These are phyloP conservation scores for Perilla frutescens DNA, from an alignment of 257 asterid species.

Conservation along the genomic window DNA sequence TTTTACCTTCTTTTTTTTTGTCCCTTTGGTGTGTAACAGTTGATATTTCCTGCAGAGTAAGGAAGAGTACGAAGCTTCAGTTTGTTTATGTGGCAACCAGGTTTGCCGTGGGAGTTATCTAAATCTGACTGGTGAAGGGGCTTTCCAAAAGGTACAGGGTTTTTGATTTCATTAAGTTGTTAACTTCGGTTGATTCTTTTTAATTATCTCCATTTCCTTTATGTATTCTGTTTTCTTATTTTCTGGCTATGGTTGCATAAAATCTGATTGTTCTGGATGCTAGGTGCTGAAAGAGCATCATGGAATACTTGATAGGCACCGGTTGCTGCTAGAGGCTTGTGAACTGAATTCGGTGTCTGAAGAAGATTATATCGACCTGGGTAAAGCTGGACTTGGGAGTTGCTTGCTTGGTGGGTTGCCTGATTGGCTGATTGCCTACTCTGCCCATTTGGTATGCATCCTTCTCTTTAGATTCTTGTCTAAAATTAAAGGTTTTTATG, in stretches of 20 bases:
- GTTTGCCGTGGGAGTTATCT: slow-evolving; percentile 99
- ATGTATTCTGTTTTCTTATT: not conserved
- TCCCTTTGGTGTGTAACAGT: slow-evolving; percentile 24
- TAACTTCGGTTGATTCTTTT: slow-evolving; percentile 11
- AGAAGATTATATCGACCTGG: slow-evolving; percentile 90
- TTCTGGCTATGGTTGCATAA: slow-evolving; percentile 17
- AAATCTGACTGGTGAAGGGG: slow-evolving; percentile 96
- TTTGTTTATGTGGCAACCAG: slow-evolving; percentile 96
- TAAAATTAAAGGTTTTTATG: not conserved
- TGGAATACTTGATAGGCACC: slow-evolving; percentile 88
- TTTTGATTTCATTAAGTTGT: slow-evolving; percentile 26
- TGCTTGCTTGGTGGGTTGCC: slow-evolving; percentile 99
- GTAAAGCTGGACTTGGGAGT: slow-evolving; percentile 97
- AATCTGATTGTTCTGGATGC: slow-evolving; percentile 34
- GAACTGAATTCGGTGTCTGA: slow-evolving; percentile 91
- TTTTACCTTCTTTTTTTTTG: slow-evolving; percentile 13
- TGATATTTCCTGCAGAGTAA: slow-evolving; percentile 73
- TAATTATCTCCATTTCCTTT: slow-evolving; percentile 1
- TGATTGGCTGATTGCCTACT: slow-evolving; percentile 92
- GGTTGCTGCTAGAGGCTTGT: slow-evolving; percentile 88
- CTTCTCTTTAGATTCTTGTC: slow-evolving; percentile 23
- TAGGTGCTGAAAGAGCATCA: slow-evolving; percentile 90
- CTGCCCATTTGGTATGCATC: slow-evolving; percentile 83
- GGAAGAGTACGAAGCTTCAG: slow-evolving; percentile 99
- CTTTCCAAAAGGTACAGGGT: slow-evolving; percentile 78